Conservation (phyloP, 768 basidiomycete genomes). For the Russula olivacea region DNA sequence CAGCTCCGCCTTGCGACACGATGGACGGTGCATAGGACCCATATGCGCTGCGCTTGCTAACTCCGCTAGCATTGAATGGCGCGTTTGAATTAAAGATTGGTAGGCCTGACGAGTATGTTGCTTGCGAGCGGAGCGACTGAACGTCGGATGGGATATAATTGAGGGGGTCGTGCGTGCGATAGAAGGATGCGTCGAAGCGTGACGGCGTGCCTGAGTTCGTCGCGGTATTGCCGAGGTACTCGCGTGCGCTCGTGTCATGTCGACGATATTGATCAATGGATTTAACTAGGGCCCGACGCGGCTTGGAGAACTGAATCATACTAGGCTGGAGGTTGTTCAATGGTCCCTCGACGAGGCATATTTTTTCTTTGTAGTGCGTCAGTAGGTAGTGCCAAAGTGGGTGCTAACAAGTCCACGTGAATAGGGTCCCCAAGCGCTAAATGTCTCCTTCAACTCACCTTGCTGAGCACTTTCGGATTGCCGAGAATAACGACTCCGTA, state of each 20-base stretch:
- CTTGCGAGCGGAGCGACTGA: conserved; percentile 94
- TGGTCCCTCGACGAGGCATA: conserved; percentile 90
- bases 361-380: conserved; percentile 97
- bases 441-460: conserved; percentile 48
- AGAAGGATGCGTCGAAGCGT: conserved; percentile 94
- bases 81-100: conserved; percentile 72
- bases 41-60: conserved; percentile 61
- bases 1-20: conserved; percentile 84
- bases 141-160: conserved; percentile 94
- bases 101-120: conserved; percentile 88
- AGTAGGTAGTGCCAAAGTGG: conserved; percentile 97
- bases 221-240: conserved; percentile 44
- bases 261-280: conserved; percentile 91
- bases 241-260: conserved; percentile 86
- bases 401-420: conserved; percentile 52
- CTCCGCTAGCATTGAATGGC: conserved; percentile 63
- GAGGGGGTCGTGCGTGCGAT: conserved; percentile 88
- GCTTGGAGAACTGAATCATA: conserved; percentile 99
- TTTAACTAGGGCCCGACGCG: conserved; percentile 80
- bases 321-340: conserved; percentile 93
- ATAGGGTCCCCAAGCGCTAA: conserved; percentile 9
- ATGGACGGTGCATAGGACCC: conserved; percentile 86
- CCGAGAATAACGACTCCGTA: conserved; percentile 99
- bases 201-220: conserved; percentile 78
- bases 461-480: conserved; percentile 99